Evolutionary conservation across 192 early-diverging fungal species (phyloP), one percentile per base, ranked within the genome.

Genomic region (Coemansia furcata): DNA sequence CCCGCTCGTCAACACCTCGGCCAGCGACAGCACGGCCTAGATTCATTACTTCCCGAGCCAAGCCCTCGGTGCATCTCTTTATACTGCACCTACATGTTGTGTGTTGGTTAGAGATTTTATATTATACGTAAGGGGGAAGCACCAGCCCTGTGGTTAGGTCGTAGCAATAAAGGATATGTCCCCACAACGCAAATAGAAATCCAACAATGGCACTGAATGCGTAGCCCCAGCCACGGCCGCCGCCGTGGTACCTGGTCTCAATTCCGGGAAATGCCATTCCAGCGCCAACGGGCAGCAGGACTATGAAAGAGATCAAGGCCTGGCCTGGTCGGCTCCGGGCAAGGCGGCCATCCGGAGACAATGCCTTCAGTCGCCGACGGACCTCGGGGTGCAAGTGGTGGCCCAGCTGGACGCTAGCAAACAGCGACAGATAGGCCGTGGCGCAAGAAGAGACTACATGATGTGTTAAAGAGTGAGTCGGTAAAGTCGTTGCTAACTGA

Each of bases 1-100:
- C 74, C 85, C 89, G 44, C 83, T 86, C 26, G 90, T 95, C 62
- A 79, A 74, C 36, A 67, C 76, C n/a, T 30, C 39, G 30, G 33
- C 47, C n/a, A 42, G 9, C 36, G 60, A 62, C n/a, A 47, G n/a
- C 26, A 30, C 26, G 1, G 50, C 17, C 26, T 52, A 52, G 23
- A 52, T 30, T 2, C 2, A 8, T 8, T n/a, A 8, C 46, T 47
- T 14, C 9, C 7, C 14, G 39, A 40, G 39, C 39, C 39, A 40
- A 40, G 9, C 46, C 46, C 9, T 47, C 21, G 6, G 12, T 14
- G 15, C 39, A 40, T 40, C 12, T 40, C 39, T 40, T 14, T 40
- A 40, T 2, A 10, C 15, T 14, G 39, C 44, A 46, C 44, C 6
- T 52, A 12, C 29, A 52, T 52, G 7, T 3, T 0, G 5, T 52